A percentile compares a stretch with the other conserved stretches of the same genome.
Evolutionary conservation across 768 basidiomycete genomes (phyloP).

Genomic region (Galerina sulciceps): DNA sequence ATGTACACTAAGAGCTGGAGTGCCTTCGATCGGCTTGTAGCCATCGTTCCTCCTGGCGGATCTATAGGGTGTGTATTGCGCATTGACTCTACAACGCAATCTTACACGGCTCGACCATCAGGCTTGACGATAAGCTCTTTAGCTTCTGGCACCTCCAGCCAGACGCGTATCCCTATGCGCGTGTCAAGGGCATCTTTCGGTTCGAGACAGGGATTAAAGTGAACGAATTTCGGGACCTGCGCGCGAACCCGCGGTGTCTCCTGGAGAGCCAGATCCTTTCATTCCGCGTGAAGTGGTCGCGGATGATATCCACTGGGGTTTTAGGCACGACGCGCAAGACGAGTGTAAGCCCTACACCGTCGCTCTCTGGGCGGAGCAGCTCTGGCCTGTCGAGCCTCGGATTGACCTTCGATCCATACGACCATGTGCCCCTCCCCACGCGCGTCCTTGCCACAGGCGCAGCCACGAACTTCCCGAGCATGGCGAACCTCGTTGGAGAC

Average conservation of each 20-base stretch:
- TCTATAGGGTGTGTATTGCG: conserved; percentile 72
- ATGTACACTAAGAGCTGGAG: conserved; percentile 96
- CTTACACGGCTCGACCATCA: conserved; percentile 28
- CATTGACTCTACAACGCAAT: background rate
- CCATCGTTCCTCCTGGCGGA: conserved; percentile 89
- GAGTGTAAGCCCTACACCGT: conserved; percentile 36
- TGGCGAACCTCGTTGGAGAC: conserved; percentile 80
- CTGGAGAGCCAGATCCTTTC: conserved; percentile 82
- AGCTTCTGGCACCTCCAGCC: conserved; percentile 88
- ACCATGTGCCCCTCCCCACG: conserved; percentile 63
- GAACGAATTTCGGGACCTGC: conserved; percentile 85
- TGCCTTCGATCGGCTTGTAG: conserved; percentile 86
- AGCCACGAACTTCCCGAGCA: conserved; percentile 82
- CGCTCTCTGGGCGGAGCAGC: conserved; percentile 30
- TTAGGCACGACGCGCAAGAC: conserved; percentile 51
- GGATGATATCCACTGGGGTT: conserved; percentile 71
- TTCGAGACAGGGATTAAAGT: conserved; percentile 91
- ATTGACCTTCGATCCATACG: conserved; percentile 80
- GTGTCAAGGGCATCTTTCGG: conserved; percentile 84
- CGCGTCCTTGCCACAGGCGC: conserved; percentile 77
- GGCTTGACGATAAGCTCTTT: conserved; percentile 91
- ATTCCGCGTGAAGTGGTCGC: conserved; percentile 83
- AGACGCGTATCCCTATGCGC: conserved; percentile 74
- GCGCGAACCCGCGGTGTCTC: conserved; percentile 87
- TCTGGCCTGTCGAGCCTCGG: conserved; percentile 53